Evolutionary conservation across 345 rosid species (phyloP).

Genomic region (Ailanthus altissimus): DNA sequence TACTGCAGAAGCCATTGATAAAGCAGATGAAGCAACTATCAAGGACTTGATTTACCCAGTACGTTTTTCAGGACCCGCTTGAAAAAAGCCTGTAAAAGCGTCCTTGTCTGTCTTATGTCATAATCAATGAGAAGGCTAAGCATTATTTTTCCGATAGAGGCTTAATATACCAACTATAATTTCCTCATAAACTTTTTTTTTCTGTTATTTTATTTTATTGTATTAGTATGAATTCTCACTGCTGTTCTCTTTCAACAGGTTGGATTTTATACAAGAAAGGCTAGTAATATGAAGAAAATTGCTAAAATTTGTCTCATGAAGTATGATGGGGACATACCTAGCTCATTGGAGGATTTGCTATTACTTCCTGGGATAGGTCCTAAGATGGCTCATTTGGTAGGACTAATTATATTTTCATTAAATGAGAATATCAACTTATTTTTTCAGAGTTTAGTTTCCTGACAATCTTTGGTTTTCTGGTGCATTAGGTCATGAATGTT

Average conservation of each 20-base stretch:
- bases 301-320: conserved; percentile 74
- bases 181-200: neutral
- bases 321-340: conserved; percentile 86
- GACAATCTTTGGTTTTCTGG: conserved; percentile 14
- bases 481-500: conserved; percentile 78
- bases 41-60: conserved; percentile 89
- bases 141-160: neutral
- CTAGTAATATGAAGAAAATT: conserved; percentile 84
- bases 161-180: conserved; percentile 2
- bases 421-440: neutral
- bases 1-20: conserved; percentile 75
- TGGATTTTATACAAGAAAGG: conserved; percentile 93
- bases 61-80: conserved; percentile 22
- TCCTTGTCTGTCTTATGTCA: conserved; percentile 4
- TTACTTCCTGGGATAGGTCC: conserved; percentile 97
- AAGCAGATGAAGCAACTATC: conserved; percentile 75
- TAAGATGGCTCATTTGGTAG: conserved; percentile 67
- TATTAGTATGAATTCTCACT: neutral
- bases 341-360: conserved; percentile 79
- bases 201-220: neutral
- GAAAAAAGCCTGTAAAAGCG: conserved; percentile 7
- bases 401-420: conserved; percentile 2
- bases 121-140: neutral
- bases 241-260: conserved; percentile 47
- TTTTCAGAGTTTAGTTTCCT: neutral